Percentiles rank a stretch among this genome's conserved stretches.
phyloP scores from a whole-genome alignment of 257 asterid species.

The Solanum infundibuliforme region DNA sequence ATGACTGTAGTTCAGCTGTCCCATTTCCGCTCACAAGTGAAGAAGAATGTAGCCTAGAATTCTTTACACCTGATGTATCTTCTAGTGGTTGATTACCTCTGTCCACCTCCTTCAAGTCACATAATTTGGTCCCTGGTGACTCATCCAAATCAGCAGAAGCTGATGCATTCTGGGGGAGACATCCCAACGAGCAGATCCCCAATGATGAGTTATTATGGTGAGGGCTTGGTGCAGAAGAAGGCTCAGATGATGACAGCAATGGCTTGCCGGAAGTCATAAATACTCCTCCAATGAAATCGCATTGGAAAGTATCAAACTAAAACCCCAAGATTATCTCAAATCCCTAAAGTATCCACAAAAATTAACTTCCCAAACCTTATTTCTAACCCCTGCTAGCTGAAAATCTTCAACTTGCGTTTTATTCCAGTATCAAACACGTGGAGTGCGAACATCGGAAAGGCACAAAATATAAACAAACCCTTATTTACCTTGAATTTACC shows the following conservation, averaged over 20 bases:
- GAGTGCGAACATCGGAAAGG: neutral
- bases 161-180: neutral
- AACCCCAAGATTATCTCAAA: constrained; percentile 7
- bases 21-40: constrained; percentile 9
- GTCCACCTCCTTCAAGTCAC: neutral
- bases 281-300: constrained; percentile 24
- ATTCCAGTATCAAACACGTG: neutral
- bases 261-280: constrained; percentile 78
- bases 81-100: neutral
- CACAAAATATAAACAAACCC: neutral
- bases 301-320: constrained; percentile 29
- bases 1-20: constrained; percentile 21
- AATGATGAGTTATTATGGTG: constrained; percentile 18
- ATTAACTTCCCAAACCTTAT: neutral
- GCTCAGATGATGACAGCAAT: constrained; percentile 45
- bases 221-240: constrained; percentile 26
- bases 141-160: neutral
- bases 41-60: constrained; percentile 22
- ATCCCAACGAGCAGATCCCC: constrained; percentile 4
- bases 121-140: neutral
- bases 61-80: constrained; percentile 12
- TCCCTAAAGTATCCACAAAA: neutral
- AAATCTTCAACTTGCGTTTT: neutral
- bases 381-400: neutral
- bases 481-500: neutral